Base-by-base conservation (phyloP, 305 asterid species). In the Fraxinus ornus region DNA sequence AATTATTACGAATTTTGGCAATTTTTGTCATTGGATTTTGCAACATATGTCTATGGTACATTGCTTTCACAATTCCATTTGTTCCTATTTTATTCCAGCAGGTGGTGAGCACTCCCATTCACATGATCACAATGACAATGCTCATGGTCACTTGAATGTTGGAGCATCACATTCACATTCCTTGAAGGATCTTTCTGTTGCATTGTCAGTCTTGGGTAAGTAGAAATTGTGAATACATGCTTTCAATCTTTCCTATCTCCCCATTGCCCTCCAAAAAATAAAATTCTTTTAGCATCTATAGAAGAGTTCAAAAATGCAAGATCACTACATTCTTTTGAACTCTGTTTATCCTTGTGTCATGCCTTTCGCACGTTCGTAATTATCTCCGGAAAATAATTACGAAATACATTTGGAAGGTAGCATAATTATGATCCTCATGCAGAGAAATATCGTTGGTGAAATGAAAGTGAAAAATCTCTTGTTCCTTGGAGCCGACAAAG, bases 91-190 rank as follows among this genome's bases (percentile, higher is more conserved):
- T 74, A 30, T 83, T 75, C 83, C 64, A 84, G 86, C 90, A 94
- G 98, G 98, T 83, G 98, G 97, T n/a, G 94, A 85, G 78, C 95
- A 91, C 86, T 84, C 97, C 81, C 97, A 93, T 88, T 90, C 95
- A 41, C 97, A 94, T 74, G 95, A 91, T 85, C 91, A 89, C 78
- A 88, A 73, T 57, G 90, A 86, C 74, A 90, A 89, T 83, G 86
- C 83, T 85, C 90, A 91, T 86, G 84, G 84, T 57, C 93, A 90
- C 72, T 87, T 62, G 32, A 92, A 89, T 83, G 79, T 78, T 17
- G 91, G 90, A 33, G 92, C 82, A 36, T 92, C 94, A 21, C 99
- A 95, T 89, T 88, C 97, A 28, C 98, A 95, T 87, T 95, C 99
- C 41, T 88, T 93, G 49, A 85, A 91, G 88, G 99, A 95, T 88